Evolutionary conservation across 2,329 filamentous ascomycete species (phyloP), one percentile per base, ranked within the genome.

Genomic region (Falciphora oryzae): DNA sequence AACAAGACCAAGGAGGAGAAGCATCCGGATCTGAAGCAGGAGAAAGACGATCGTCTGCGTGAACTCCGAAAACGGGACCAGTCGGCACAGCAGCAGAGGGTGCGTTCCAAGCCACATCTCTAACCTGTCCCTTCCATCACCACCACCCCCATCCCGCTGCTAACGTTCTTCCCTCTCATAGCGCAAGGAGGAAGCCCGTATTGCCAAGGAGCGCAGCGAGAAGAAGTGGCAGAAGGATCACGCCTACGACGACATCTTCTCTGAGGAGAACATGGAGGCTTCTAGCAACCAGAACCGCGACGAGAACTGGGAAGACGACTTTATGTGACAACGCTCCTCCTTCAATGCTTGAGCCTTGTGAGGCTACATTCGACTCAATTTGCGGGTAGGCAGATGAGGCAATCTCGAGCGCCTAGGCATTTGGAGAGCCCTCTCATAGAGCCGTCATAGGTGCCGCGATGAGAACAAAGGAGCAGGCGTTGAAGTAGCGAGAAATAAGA

Each of bases 191-290:
- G 91, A 95, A 71, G 86, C 85, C 0, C 80, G 81, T 53, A 75
- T 93, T 60, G 85, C 88, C 62, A 89, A 92, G 76, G 92, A 97
- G 79, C 85, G 92, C 68, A 90, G 92, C 76, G 89, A 96, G 77
- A 86, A 94, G 78, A 96, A 96, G 76, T 96, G 88, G 83, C 92
- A 96, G 77, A 95, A 95, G 78, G 93, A 97, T n/a, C 94, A 99
- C 78, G 94, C 93, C 2, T 99, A 99, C 76, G 95, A 98, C 74
- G 93, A 97, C 60, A 77, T 97, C 64, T 93, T 97, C 76, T 87
- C 85, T 5, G 92, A 96, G 64, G 91, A 97, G 65, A 89, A 90
- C 71, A 83, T 96, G 79, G 87, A 87, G 58, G 79, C 76, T 28
- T 87, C 87, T 64, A 97, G 89, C 79, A 99, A 99, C 76, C 91